Evolutionary conservation across 164 flowering plant genomes (phyloP), one percentile per base, ranked within the genome.

Genomic region (Stephania yunnanensis): DNA sequence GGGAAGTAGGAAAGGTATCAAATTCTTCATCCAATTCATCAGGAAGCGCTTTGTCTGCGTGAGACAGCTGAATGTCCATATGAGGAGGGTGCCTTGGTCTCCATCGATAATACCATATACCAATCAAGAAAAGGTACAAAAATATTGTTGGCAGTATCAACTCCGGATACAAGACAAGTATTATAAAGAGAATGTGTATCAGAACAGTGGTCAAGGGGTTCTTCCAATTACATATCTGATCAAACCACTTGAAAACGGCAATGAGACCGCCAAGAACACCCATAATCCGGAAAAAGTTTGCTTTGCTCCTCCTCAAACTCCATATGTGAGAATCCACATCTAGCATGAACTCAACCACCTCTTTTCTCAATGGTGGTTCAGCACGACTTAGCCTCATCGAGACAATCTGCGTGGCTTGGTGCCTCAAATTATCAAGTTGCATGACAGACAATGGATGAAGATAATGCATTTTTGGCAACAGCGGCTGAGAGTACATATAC

Each of bases 241-340:
- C 91, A 64, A 93, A 87, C 98, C 97, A 93, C 79, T 81, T 89
- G 17, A 86, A 89, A 10, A 90, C 86, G 0, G 95, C 86, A 46
- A 90, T 82, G 67, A 87, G 29, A 45, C 95, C 91, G 71, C 91
- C 75, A 20, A 91, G 75, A n/a, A 92, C 92, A 8, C 83, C 83
- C 92, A 90, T 88, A 20, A 93, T 86, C 68, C 98, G 75, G 82
- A 90, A 90, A 74, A 93, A 92, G 78, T 91, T 91, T 7, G 93
- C 91, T 74, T 89, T 91, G 87, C 95, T 91, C 70, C 90, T 85
- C 78, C 93, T 84, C 93, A 91, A 89, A 74, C 93, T 91, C 95
- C 93, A 91, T 92, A 91, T 88, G 58, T 89, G 92, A 19, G 92
- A 89, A 67, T 87, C 93, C 42, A 87, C 91, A 78, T 91, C 95